Evolutionary conservation across 2,329 filamentous ascomycete species (phyloP), one percentile per base, ranked within the genome.

Genomic region (Botrytis elliptica): DNA sequence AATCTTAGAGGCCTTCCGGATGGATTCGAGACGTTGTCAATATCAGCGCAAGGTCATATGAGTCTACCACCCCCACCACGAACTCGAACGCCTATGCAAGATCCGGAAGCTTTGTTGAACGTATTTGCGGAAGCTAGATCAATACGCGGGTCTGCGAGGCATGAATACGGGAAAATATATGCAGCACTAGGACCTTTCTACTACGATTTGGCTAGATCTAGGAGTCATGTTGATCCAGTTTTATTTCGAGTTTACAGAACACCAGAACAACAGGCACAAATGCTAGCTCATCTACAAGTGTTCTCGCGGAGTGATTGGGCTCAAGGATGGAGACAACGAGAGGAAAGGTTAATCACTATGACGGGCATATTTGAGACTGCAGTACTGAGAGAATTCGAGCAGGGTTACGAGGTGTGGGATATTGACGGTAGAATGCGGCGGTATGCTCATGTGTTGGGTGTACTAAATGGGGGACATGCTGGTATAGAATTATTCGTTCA

Each of bases 161-260:
- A 96, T 78, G 95, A 98, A 82, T 99, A 95, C 81, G 95, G 92
- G 25, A 97, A 92, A 81, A 87, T 98, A 22, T 97, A 98, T 82
- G 92, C 91, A n/a, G 92, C 93, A 6, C 83, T 99, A 77, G 93
- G 91, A 18, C 95, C 95, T 0, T 95, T 97, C 78, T 99, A 98
- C 83, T 89, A 90, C 76, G 94, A 99, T 81, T 88, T 98, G 60
- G 89, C 88, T 52, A 87, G 85, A 75, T 90, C 91, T 3, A 89
- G 86, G 83, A 93, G 85, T 76, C 93, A 92, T 84, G 89, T 92
- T 22, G 92, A 98, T 77, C 93, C 93, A 10, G 86, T 94, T 49
- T 86, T 98, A 14, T 99, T 98, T 83, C 90, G 92, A 78, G 92
- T 92, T 18, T 98, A 97, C 80, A 88, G 91, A 60, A 92, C 97